These are phyloP conservation scores for Mycotypha africana DNA, from an alignment of 371 early-diverging fungal genomes.

Conservation along the genomic window DNA sequence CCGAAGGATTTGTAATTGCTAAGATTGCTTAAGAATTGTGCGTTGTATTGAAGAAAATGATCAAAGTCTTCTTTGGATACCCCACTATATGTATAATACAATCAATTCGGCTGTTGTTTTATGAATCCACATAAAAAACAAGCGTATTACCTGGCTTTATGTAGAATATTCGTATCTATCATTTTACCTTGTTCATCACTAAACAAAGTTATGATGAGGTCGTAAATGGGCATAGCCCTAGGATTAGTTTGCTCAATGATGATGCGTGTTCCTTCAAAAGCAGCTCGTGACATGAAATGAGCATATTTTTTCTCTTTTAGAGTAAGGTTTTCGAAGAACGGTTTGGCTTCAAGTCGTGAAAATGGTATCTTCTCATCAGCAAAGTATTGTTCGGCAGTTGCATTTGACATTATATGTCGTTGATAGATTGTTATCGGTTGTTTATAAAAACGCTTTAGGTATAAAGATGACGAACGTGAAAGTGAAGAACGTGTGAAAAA, in stretches of 20 bases:
- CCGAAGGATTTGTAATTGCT: conserved; percentile 62
- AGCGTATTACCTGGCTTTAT: conserved; percentile 19
- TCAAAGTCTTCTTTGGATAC: conserved; percentile 46
- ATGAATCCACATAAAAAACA: no score
- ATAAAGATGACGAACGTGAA: no score
- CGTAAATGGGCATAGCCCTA: conserved; percentile 32
- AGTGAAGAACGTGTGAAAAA: no score
- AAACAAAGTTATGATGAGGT: conserved; percentile 28
- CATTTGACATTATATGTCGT: no score
- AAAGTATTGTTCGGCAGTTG: conserved; percentile 31
- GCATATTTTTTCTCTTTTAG: conserved; percentile 52
- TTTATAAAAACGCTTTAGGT: no score
- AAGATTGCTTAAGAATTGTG: conserved; percentile 46
- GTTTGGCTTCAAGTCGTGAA: conserved; percentile 43
- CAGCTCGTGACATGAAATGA: conserved; percentile 54
- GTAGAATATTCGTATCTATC: conserved; percentile 18
- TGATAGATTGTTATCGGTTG: no score
- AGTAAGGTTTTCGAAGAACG: conserved; percentile 48
- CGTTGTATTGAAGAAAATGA: conserved; percentile 50
- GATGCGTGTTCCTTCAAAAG: conserved; percentile 53
- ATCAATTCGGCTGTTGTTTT: no score
- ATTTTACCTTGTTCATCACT: conserved; percentile 16
- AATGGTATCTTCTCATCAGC: conserved; percentile 47
- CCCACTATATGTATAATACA: conserved; percentile 24
- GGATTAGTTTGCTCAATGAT: conserved; percentile 42